These are phyloP conservation scores for Neurospora sp. DNA, from an alignment of 495 filamentous ascomycete species.

Conservation along the genomic window DNA sequence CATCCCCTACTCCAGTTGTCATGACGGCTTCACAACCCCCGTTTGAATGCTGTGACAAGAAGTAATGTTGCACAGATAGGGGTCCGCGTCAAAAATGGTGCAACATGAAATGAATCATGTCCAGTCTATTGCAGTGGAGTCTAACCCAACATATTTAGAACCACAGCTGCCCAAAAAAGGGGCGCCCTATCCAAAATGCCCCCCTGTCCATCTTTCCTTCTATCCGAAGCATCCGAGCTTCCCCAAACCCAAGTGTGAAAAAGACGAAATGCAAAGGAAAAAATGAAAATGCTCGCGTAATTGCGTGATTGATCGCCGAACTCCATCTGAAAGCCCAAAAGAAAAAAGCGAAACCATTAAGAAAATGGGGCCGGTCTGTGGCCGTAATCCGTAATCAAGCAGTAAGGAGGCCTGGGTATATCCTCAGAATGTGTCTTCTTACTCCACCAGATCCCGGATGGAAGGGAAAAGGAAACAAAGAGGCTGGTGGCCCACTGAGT, in stretches of 20 bases:
- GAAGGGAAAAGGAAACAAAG: background rate
- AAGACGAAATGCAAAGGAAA: background rate
- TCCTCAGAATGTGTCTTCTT: background rate
- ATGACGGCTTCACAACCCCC: background rate
- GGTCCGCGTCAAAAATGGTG: background rate
- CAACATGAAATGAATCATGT: background rate
- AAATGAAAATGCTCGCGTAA: background rate
- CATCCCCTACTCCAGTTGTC: background rate
- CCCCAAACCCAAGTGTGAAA: background rate
- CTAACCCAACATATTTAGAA: background rate
- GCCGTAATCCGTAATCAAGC: background rate
- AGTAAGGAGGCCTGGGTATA: background rate
- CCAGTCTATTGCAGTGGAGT: background rate
- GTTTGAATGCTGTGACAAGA: background rate
- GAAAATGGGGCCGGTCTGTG: background rate
- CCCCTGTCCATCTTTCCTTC: background rate
- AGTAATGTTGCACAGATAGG: background rate
- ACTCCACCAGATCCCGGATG: background rate
- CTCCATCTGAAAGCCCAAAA: background rate
- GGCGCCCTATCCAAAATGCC: background rate
- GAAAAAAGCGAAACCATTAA: background rate
- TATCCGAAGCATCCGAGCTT: background rate
- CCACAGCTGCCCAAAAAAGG: background rate
- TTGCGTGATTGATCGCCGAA: background rate
- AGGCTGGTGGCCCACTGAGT: background rate